Evolutionary conservation across 805 yeast genomes (phyloP), one percentile per base, ranked within the genome.

Genomic region (Kazachstania viticola): DNA sequence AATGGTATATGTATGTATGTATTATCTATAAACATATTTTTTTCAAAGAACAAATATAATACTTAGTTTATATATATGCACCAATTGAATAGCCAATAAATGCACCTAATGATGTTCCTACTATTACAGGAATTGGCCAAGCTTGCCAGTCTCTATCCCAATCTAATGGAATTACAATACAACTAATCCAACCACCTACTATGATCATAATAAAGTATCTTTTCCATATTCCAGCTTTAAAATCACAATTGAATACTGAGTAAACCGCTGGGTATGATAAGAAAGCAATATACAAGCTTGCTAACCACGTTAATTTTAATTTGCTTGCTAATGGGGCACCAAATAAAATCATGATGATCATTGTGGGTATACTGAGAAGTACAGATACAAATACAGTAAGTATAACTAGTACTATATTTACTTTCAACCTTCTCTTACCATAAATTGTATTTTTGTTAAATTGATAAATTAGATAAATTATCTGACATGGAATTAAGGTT

Each of bases 131-230:
- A 33, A 84, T 71, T 5, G 98, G 98, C 93, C 95, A 88, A 32
- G 65, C 69, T 56, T 88, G 98, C 98, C 98, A 88, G 17, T 79
- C 82, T 46, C 97, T 68, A 53, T 88, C 98, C 98, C 98, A 88
- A 56, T 88, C 98, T 37, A 91, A 64, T 0, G 97, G 96, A 36
- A 91, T 85, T 1, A 94, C 97, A 23, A 82, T 56, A 3, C 88
- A 95, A 12, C 97, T 96, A 1, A 84, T 42, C 97, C 97, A 88
- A 5, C 87, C 74, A 1, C 95, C 95, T 9, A 79, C 31, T 5
- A 54, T 55, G 7, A 60, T 48, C 17, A 49, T 34, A 9, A 55
- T 42, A 16, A 56, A 52, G 29, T 55, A 56, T 32, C 51, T 56
- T 33, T 51, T 61, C 48, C 58, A 56, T 23, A 55, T 39, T 17